Percentiles rank a stretch among this genome's conserved stretches.
Evolutionary conservation across 2,329 filamentous ascomycete genomes (phyloP).

Genomic region (Elsinoe arachidis): DNA sequence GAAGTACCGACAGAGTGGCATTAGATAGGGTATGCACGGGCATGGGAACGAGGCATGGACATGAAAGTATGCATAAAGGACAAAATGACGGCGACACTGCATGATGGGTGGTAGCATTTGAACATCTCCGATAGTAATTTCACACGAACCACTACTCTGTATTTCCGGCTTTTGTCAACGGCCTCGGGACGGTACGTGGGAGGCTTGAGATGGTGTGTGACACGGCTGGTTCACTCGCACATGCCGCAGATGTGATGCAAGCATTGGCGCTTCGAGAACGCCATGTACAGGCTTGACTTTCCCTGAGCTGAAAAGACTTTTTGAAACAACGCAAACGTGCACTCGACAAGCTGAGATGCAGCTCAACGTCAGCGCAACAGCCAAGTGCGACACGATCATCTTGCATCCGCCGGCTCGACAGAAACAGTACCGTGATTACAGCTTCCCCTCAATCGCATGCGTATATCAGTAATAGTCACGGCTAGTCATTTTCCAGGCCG

Average conservation of each 20-base stretch:
- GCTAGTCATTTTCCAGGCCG: slow-evolving; percentile 5
- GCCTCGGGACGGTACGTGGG: slow-evolving; percentile 6
- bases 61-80: neutral
- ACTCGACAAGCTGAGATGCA: slow-evolving; percentile 1
- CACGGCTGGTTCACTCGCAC: neutral
- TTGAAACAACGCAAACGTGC: neutral
- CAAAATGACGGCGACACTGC: neutral
- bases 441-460: neutral
- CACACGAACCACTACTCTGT: neutral
- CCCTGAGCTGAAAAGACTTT: neutral
- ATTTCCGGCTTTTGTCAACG: neutral
- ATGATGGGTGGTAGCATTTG: slow-evolving; percentile 11
- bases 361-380: slow-evolving; percentile 2
- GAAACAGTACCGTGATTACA: neutral
- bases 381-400: neutral
- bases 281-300: neutral
- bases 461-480: neutral
- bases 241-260: neutral
- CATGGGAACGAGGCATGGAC: neutral
- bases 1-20: neutral
- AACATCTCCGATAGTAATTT: slow-evolving; percentile 5
- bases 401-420: neutral
- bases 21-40: neutral
- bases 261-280: slow-evolving; percentile 2
- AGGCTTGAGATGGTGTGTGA: slow-evolving; percentile 6